These are phyloP conservation scores for Trichoderma simmonsii DNA, from an alignment of 2,329 filamentous ascomycete genomes.

Conservation along the genomic window DNA sequence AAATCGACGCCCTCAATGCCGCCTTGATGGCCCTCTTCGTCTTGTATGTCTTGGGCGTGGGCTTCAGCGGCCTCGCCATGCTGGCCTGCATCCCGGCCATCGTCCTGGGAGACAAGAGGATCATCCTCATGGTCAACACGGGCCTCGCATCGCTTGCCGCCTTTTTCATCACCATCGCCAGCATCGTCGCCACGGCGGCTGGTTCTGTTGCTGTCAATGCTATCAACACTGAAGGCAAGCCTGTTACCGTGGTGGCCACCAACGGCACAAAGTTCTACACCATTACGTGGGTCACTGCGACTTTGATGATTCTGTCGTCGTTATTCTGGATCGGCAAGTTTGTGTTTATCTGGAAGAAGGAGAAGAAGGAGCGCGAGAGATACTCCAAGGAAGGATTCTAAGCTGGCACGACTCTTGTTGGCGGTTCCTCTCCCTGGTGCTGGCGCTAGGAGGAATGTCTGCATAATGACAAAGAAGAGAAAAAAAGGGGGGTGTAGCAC, in stretches of 20 bases:
- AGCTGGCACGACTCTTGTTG: neutral
- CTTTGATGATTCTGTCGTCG: conserved; percentile 39
- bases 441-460: conserved; percentile 5
- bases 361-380: conserved; percentile 23
- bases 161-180: conserved; percentile 39
- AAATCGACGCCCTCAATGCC: conserved; percentile 48
- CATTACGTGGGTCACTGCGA: conserved; percentile 48
- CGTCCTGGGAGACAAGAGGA: conserved; percentile 29
- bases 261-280: conserved; percentile 44
- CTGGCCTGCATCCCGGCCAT: conserved; percentile 38
- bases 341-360: conserved; percentile 22
- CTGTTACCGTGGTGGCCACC: conserved; percentile 44
- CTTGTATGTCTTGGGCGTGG: conserved; percentile 45
- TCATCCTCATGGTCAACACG: conserved; percentile 37
- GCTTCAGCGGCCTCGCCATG: conserved; percentile 43
- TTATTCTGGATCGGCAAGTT: conserved; percentile 42
- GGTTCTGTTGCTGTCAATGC: conserved; percentile 39
- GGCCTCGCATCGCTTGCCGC: conserved; percentile 36
- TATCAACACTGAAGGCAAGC: conserved; percentile 43
- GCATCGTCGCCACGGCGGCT: conserved; percentile 42
- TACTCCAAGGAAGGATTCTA: conserved; percentile 31
- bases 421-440: neutral
- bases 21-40: conserved; percentile 48
- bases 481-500: neutral
- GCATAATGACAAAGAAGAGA: neutral